Base-by-base conservation (phyloP, 176 grass and related monocot species). In the Triticum dicoccoides region DNA sequence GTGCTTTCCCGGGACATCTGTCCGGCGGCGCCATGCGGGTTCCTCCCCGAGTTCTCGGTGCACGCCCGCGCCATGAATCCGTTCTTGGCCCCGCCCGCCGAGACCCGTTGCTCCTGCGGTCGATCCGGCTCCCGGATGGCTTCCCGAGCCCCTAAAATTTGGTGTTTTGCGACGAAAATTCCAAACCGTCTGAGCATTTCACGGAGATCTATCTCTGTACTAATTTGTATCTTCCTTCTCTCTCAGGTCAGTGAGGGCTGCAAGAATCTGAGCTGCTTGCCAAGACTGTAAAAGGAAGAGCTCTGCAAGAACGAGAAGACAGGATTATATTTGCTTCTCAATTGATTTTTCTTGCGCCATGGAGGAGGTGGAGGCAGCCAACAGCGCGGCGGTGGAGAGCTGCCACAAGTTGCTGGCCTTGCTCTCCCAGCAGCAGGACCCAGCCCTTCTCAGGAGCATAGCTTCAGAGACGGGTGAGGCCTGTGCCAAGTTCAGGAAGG, bases 311-410 rank as follows among this genome's bases (percentile, higher is more conserved):
- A 21, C 15, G 30, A 69, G 30, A 33, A 5, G 21, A 39, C 4
- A 23, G 17, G 32, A 34, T 33, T 44, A 2, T 9, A 27, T 72
- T 65, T 49, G 24, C 34, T 65, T 49, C 2, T 35, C 5, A 21
- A 34, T 65, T 51, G 9, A 1, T 65, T 49, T 32, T 17, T 41
- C 58, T 70, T 59, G 21, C 3, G 52, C 45, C 42, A 99, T 99
- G 97, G 85, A 99, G 80, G 87, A 92, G 73, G 82, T 99, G 78
- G 92, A 99, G 83, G 77, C 33, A 83, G 97, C 94, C 11, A 99
- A 93, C 70, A 90, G 71, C 62, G 89, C 91, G 64, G 97, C 97
- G 37, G 86, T 96, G 70, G 92, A 91, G 92, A 93, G 85, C 62
- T 96, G 97, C 85, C 86, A 93, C 85, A 86, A 89, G 32, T 89